Evolutionary conservation across 495 filamentous ascomycete genomes (phyloP).

Genomic region (Aspergillus diversus): DNA sequence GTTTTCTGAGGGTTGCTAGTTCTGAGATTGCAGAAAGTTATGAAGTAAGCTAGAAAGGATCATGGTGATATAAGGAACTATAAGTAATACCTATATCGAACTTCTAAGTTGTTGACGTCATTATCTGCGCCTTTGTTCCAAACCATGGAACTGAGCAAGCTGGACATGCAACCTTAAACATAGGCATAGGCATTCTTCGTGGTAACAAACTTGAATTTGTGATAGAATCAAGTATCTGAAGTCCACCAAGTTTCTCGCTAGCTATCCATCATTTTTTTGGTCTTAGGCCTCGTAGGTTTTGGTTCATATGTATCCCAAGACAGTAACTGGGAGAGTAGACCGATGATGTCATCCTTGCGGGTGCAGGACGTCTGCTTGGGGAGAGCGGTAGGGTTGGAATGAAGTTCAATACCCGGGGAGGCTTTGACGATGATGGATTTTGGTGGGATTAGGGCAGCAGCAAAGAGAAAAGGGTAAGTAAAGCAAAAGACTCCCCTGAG

Average conservation of each 20-base stretch:
- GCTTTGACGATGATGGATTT: too few species aligned
- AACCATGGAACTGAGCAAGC: constrained; percentile 7
- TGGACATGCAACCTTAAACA: constrained; percentile 2
- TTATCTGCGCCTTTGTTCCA: constrained; percentile 2
- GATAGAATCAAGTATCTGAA: neutral
- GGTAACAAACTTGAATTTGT: neutral
- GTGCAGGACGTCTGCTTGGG: too few species aligned
- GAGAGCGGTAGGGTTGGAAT: too few species aligned
- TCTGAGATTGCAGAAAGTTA: neutral
- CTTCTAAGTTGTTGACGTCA: constrained; percentile 17
- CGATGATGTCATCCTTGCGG: too few species aligned
- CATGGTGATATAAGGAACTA: neutral
- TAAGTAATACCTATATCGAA: neutral
- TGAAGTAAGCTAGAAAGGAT: neutral
- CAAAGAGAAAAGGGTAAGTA: neutral
- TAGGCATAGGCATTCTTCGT: neutral
- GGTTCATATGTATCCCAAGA: too few species aligned
- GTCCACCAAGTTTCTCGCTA: too few species aligned
- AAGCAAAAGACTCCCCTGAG: neutral
- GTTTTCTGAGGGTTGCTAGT: neutral
- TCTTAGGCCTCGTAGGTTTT: too few species aligned
- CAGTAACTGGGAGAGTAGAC: too few species aligned
- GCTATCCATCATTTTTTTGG: too few species aligned
- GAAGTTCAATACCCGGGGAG: too few species aligned
- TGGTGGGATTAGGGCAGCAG: too few species aligned